Evolutionary conservation across 441 rosid species (phyloP).

Genomic region (Gossypium gossypioides): DNA sequence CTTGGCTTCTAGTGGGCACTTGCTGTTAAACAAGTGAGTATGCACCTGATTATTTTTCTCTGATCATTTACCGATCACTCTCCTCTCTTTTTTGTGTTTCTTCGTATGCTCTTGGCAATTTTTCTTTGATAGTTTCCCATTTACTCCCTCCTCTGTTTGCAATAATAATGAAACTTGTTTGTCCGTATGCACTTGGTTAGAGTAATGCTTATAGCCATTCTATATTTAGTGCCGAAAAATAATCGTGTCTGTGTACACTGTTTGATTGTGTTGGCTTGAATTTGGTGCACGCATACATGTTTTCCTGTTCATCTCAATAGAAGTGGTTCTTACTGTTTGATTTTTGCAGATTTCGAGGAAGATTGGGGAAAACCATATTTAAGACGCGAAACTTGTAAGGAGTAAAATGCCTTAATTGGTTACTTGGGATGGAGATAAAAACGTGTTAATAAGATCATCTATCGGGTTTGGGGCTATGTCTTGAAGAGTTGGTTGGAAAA

Average conservation of each 20-base stretch:
- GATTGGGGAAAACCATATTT: slow-evolving; percentile 21
- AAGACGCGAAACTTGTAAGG: slow-evolving; percentile 29
- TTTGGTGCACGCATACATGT: background rate
- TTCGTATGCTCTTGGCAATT: background rate
- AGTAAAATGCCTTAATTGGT: slow-evolving; percentile 32
- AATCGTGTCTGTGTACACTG: background rate
- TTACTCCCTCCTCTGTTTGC: background rate
- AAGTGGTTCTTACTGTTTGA: background rate
- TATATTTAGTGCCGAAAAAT: background rate
- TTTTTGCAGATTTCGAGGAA: slow-evolving; percentile 30
- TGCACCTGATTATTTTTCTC: background rate
- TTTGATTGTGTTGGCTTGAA: background rate
- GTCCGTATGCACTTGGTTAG: background rate
- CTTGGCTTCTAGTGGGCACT: slow-evolving; percentile 54
- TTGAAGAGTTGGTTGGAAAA: slow-evolving; percentile 22
- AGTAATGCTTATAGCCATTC: background rate
- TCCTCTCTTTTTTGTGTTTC: background rate
- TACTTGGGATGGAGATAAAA: slow-evolving; percentile 31
- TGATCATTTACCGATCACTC: background rate
- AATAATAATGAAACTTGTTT: background rate
- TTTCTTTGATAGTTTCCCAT: background rate
- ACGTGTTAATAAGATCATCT: slow-evolving; percentile 29
- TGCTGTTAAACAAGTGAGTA: slow-evolving; percentile 60
- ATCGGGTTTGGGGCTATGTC: slow-evolving; percentile 29
- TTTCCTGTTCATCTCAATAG: background rate